Evolutionary conservation across 495 filamentous ascomycete genomes (phyloP).

Genomic region (Hypoxylon fragiforme): DNA sequence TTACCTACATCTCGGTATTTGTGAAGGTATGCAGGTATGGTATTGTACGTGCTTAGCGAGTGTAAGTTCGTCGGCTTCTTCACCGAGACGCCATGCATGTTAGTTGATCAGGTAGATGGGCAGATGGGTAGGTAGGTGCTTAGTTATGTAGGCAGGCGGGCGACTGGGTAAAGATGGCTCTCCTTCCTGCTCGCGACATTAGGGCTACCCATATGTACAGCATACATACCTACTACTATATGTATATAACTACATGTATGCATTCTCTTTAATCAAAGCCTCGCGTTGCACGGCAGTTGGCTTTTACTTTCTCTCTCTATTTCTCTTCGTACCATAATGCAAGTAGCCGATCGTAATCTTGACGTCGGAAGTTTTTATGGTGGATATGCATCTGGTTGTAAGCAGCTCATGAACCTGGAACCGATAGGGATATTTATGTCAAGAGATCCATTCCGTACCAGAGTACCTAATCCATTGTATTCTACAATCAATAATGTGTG

Average conservation of each 20-base stretch:
- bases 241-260: too few relatives aligned
- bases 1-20: too few relatives aligned
- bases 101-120: too few relatives aligned
- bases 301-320: too few relatives aligned
- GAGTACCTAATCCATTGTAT: too few relatives aligned
- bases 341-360: constrained; percentile 27
- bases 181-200: too few relatives aligned
- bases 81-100: neutral
- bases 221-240: too few relatives aligned
- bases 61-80: neutral
- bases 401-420: constrained; percentile 12
- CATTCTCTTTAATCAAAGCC: neutral
- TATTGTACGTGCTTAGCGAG: neutral
- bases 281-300: constrained; percentile 10
- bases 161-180: too few relatives aligned
- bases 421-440: constrained; percentile 5
- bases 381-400: constrained; percentile 4
- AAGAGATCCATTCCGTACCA: neutral
- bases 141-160: too few relatives aligned
- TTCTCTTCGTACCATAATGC: constrained; percentile 7
- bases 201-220: too few relatives aligned
- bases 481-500: too few relatives aligned
- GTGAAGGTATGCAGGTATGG: neutral
- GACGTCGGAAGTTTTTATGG: neutral
- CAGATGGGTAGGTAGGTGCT: too few relatives aligned